phyloP scores from a whole-genome alignment of 2,329 filamentous ascomycete genomes.

The Pseudogymnoascus sp. region DNA sequence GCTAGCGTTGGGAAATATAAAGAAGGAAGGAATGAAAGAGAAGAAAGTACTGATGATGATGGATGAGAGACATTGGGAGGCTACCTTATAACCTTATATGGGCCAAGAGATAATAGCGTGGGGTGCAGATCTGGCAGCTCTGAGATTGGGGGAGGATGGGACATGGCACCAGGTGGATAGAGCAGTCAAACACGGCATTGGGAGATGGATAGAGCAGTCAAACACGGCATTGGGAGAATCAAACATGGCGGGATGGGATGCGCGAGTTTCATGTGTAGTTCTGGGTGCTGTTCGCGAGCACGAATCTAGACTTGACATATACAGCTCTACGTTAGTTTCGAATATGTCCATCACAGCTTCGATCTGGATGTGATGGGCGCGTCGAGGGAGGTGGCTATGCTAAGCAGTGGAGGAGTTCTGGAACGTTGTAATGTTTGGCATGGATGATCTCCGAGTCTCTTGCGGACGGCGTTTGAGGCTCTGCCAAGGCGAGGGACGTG shows the following conservation, averaged over 20 bases:
- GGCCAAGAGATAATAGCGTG: not conserved
- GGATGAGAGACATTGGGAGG: not conserved
- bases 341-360: not conserved
- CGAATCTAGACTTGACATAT: not conserved
- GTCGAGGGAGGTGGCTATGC: not conserved
- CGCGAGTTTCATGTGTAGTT: not conserved
- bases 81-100: conserved; percentile 5
- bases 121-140: not conserved
- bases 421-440: not conserved
- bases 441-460: conserved; percentile 1
- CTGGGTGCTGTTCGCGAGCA: not conserved
- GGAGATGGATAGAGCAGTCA: not conserved
- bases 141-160: not conserved
- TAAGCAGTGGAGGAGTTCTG: not conserved
- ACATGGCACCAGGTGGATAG: not conserved
- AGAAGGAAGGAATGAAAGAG: not conserved
- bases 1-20: not conserved
- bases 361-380: not conserved
- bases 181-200: not conserved
- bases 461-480: not conserved
- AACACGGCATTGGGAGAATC: not conserved
- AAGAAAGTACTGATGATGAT: not conserved
- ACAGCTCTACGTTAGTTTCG: not conserved
- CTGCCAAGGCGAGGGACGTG: conserved; percentile 4
- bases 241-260: not conserved